Base-by-base conservation (phyloP, 108 stramenopile genomes). In the Cyclotella cryptica region DNA sequence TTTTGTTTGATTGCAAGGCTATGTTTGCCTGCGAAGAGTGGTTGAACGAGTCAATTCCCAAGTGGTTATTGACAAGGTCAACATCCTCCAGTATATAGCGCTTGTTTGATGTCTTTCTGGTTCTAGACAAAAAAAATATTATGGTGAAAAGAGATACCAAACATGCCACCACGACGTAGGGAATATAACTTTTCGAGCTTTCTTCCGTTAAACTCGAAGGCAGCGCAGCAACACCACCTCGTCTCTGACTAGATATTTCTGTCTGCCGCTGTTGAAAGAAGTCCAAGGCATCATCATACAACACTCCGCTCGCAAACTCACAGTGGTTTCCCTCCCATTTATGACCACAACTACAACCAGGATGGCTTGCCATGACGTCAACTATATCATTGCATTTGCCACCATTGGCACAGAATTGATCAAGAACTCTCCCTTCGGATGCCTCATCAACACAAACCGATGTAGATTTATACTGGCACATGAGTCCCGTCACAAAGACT, bases 321-420 rank as follows among this genome's bases (percentile, higher is more conserved):
- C 78, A 78, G 46, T 78, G 78, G 0, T 65, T 54, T 57, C 78
- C 78, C 41, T 78, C 78, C 78, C 78, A 78, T 14, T 54, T 64
- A 19, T 64, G 29, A 19, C 71, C 63, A 41, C 78, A 78, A 0
- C 42, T 58, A 45, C 78, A 78, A 6, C 78, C 78, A 19, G 78
- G 71, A 66, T 71, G 70, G 43, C 42, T 70, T 18, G 61, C 69
- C 27, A 30, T 49, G 12, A 39, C n/a, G 40, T 41, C 61, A 21
- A 78, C 78, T 43, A 78, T 71, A 15, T 52, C 52, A 14, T 40
- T 42, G 46, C 78, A 78, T 51, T 19, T 30, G 11, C 78, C 78
- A 22, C 78, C 78, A 63, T 78, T 78, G 46, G 54, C 70, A 71
- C 78, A 78, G 43, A 51, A 78, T 66, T 70, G 64, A 78, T 78